Evolutionary conservation across 2,329 filamentous ascomycete species (phyloP).

Genomic region (Sporothrix globosa): DNA sequence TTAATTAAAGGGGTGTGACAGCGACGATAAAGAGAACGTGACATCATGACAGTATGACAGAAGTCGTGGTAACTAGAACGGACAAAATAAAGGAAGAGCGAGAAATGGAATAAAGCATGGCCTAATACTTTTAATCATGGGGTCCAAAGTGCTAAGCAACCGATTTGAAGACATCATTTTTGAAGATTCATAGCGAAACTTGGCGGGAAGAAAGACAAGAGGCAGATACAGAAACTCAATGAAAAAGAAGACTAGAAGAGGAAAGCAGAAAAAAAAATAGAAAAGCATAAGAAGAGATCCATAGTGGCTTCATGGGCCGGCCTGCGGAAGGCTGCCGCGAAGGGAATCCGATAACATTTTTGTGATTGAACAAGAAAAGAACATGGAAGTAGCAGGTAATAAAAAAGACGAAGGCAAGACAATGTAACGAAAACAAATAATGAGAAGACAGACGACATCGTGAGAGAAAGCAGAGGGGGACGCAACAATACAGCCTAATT

Average conservation of each 20-base stretch:
- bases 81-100: background rate
- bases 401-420: background rate
- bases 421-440: background rate
- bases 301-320: conserved; percentile 5
- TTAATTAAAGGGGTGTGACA: background rate
- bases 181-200: background rate
- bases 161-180: conserved; percentile 23
- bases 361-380: background rate
- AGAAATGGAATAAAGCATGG: conserved; percentile 10
- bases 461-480: background rate
- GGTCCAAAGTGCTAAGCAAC: background rate
- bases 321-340: background rate
- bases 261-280: background rate
- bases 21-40: background rate
- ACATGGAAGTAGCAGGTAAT: background rate
- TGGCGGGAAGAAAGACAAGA: background rate
- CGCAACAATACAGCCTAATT: background rate
- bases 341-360: conserved; percentile 9
- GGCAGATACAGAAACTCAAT: background rate
- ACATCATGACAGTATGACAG: background rate
- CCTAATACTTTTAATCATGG: conserved; percentile 7
- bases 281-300: background rate
- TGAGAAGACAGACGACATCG: background rate
- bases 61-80: background rate
- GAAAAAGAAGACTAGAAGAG: background rate